phyloP scores from a whole-genome alignment of 148 eudicot species.

The Euryodendron excelsum region DNA sequence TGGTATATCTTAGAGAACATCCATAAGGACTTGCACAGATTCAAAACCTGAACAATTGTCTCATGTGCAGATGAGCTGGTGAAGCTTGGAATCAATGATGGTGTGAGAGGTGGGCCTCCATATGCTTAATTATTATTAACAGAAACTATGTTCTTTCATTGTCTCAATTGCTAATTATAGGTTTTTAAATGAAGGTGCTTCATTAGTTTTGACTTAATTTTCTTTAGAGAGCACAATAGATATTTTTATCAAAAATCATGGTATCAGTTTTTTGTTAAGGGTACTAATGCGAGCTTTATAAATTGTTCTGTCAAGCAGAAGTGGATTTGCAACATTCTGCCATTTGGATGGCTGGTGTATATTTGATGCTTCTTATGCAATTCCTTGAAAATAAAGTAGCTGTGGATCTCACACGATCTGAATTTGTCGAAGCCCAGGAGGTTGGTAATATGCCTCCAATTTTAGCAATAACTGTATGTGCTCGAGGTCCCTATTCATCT shows the following conservation, averaged over 20 bases:
- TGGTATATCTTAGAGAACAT: background rate
- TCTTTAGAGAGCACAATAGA: background rate
- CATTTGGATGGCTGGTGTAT: conserved; percentile 95
- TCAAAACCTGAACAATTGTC: conserved; percentile 21
- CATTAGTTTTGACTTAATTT: background rate
- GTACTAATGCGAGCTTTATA: conserved; percentile 14
- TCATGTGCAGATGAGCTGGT: conserved; percentile 74
- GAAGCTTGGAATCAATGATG: conserved; percentile 76
- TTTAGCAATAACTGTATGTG: background rate
- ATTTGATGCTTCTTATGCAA: conserved; percentile 91
- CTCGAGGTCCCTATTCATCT: background rate
- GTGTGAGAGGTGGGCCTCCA: conserved; percentile 57
- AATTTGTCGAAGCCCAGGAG: conserved; percentile 97
- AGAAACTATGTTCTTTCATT: background rate
- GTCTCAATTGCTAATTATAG: background rate
- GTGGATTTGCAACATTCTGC: conserved; percentile 91
- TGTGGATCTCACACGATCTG: conserved; percentile 89
- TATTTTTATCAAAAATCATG: background rate
- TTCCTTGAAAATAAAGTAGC: conserved; percentile 96
- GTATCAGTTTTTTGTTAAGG: background rate
- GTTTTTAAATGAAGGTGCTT: background rate
- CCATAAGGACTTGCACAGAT: background rate
- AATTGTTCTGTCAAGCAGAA: conserved; percentile 49
- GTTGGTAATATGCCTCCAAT: conserved; percentile 35
- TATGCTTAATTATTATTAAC: background rate